phyloP scores from a whole-genome alignment of 2,329 filamentous ascomycete species.

The Ilyonectria destructans region DNA sequence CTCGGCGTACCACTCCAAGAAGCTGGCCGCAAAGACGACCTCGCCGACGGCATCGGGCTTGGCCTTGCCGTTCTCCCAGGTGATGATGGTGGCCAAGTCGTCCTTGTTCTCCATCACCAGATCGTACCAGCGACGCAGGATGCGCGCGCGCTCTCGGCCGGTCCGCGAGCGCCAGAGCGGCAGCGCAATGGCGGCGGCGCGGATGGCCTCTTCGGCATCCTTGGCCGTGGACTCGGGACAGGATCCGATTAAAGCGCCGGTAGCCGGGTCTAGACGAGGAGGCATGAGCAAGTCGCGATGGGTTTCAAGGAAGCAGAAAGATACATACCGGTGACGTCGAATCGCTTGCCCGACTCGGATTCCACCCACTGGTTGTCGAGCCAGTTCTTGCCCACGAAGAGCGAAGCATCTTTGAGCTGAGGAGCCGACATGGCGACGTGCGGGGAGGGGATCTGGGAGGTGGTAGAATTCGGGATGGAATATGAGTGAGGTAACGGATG shows the following conservation, averaged over 20 bases:
- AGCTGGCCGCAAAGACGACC: constrained; percentile 69
- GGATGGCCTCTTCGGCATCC: constrained; percentile 79
- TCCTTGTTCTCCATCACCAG: constrained; percentile 75
- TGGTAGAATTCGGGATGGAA: neutral
- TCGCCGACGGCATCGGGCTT: constrained; percentile 71
- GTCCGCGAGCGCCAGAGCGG: constrained; percentile 70
- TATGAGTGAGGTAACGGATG: neutral
- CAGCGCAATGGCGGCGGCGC: constrained; percentile 76
- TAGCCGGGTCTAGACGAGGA: constrained; percentile 71
- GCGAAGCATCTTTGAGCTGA: constrained; percentile 70
- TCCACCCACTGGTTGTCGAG: constrained; percentile 82
- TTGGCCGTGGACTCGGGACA: constrained; percentile 78
- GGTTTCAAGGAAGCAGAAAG: neutral
- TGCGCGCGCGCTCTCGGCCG: constrained; percentile 70
- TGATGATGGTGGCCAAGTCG: constrained; percentile 77
- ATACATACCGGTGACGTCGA: constrained; percentile 68
- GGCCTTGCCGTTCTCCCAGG: constrained; percentile 80
- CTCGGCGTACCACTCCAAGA: constrained; percentile 74
- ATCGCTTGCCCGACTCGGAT: constrained; percentile 79
- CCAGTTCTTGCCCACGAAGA: constrained; percentile 75
- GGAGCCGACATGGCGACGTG: constrained; percentile 26
- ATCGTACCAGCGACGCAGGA: constrained; percentile 75
- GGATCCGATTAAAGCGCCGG: constrained; percentile 76
- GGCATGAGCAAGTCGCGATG: neutral
- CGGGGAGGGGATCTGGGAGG: neutral